These are phyloP conservation scores for Penicillium sp. DNA, from an alignment of 2,329 filamentous ascomycete species.

Conservation along the genomic window DNA sequence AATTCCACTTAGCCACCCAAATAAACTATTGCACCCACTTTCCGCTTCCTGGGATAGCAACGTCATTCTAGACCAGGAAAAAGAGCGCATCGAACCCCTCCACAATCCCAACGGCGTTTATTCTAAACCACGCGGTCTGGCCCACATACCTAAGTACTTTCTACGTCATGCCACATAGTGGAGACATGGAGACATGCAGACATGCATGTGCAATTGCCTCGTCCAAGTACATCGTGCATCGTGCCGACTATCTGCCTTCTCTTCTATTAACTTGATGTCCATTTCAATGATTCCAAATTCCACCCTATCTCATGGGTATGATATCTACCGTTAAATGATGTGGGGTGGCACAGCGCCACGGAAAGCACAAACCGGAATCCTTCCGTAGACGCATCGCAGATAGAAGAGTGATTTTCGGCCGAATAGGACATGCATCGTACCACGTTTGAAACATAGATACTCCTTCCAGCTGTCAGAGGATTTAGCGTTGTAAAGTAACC, in stretches of 20 bases:
- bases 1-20: not conserved
- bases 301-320: not conserved
- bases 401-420: not conserved
- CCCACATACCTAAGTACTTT: not conserved
- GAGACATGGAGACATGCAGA: too few relatives aligned
- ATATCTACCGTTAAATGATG: not conserved
- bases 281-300: not conserved
- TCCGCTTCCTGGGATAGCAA: not conserved
- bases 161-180: not conserved
- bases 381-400: not conserved
- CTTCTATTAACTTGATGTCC: not conserved
- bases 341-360: constrained; percentile 1
- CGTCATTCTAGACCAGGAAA: not conserved
- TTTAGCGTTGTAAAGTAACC: not conserved
- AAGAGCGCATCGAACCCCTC: not conserved
- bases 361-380: not conserved
- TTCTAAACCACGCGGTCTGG: not conserved
- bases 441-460: not conserved
- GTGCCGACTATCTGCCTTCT: not conserved
- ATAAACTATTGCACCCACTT: not conserved
- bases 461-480: not conserved
- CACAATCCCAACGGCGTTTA: not conserved
- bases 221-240: not conserved
- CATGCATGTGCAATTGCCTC: not conserved
- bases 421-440: not conserved